Evolutionary conservation across 768 basidiomycete genomes (phyloP), one percentile per base, ranked within the genome.

Genomic region (Erythrobasidium yunnanense): DNA sequence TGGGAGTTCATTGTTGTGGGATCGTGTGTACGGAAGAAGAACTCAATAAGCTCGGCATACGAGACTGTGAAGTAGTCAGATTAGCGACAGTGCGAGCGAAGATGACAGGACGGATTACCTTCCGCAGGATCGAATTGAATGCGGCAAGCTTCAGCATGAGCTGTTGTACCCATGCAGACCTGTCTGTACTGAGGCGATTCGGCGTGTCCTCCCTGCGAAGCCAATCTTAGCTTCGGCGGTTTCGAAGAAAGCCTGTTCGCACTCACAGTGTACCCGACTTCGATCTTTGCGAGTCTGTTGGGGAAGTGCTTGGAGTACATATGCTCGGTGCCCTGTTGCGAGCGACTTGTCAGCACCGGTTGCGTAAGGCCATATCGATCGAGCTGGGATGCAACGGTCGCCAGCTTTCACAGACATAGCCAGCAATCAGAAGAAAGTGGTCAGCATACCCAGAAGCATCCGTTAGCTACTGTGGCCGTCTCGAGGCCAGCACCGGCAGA

Each of bases 121-220:
- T 65, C 35, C 20, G 25, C 29, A 6, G 65, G 50, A 25, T 69
- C 71, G 70, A 90, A 96, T 74, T 87, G 86, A 66, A 97, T 85
- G 75, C 81, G 83, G 68, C 90, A 76, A 4, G 90, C 85, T 76
- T 96, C 93, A 0, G 93, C 93, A 75, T 95, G 90, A 51, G 84
- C 82, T 2, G 93, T 96, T 23, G 77, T 72, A 0, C 91, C 92
- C 1, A 79, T 75, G 75, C 92, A 92, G 25, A 97, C 91, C 30
- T 82, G 77, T 33, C 78, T 76, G 75, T 96, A 96, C 55, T 77
- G 79, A 0, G 88, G 89, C 17, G 56, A 49, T 49, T 68, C 60
- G 51, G 56, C 42, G 27, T 69, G 54, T 20, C 67, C 70, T 49
- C 66, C 69, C 63, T 71, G 32, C n/a, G 18, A 25, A 29, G 30